Percentiles rank a stretch among this genome's conserved stretches.
Evolutionary conservation across 257 asterid genomes (phyloP).

Genomic region (Gentiana dahurica): DNA sequence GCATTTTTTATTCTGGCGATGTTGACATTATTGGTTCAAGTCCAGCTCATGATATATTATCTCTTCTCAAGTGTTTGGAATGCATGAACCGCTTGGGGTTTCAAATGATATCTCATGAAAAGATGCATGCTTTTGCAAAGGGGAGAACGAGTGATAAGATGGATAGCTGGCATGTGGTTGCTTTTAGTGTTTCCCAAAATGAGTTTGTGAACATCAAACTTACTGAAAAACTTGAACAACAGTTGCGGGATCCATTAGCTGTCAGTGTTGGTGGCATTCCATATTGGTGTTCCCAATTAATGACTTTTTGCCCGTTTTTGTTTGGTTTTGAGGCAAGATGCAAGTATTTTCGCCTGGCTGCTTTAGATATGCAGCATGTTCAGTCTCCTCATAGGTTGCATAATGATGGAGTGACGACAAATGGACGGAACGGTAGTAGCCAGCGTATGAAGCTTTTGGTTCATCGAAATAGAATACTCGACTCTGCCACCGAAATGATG

Average conservation of each 20-base stretch:
- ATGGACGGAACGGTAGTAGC: constrained; percentile 32
- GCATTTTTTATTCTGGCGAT: constrained; percentile 29
- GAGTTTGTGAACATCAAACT: constrained; percentile 73
- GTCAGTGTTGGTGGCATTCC: constrained; percentile 77
- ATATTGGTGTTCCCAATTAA: constrained; percentile 77
- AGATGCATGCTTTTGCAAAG: constrained; percentile 39
- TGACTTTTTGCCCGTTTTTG: constrained; percentile 65
- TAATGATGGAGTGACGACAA: constrained; percentile 26
- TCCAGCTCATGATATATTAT: constrained; percentile 50
- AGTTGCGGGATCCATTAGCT: constrained; percentile 65
- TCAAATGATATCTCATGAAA: constrained; percentile 50
- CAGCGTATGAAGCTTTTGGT: constrained; percentile 72
- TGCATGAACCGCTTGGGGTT: constrained; percentile 57
- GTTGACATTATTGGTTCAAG: constrained; percentile 35
- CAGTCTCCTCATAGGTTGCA: constrained; percentile 29
- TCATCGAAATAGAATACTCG: constrained; percentile 59
- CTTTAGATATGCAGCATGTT: constrained; percentile 38
- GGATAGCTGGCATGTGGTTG: constrained; percentile 27
- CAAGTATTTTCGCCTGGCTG: constrained; percentile 62
- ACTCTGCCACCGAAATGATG: constrained; percentile 81
- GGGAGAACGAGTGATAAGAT: constrained; percentile 36
- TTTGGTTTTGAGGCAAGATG: constrained; percentile 82
- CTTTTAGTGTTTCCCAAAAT: constrained; percentile 35
- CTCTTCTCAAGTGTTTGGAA: constrained; percentile 73
- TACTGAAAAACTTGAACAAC: constrained; percentile 90